Evolutionary conservation across 1,284 basidiomycete genomes (phyloP).

Genomic region (Salmacisia buchloeana): DNA sequence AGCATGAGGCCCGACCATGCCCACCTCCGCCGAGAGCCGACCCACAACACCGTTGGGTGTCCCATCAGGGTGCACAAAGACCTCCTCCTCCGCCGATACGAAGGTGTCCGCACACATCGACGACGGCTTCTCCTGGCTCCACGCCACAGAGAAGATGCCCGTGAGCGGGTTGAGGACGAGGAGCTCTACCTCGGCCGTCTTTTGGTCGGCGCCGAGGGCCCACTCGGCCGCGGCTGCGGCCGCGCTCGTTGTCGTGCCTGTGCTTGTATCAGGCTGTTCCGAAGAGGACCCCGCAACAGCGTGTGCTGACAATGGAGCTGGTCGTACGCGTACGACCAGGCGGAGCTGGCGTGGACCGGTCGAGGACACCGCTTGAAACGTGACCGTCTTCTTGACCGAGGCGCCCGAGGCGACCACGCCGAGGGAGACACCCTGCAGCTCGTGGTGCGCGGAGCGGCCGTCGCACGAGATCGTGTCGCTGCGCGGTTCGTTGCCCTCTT

Average conservation of each 20-base stretch:
- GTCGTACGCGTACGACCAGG: not conserved
- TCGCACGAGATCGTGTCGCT: not conserved
- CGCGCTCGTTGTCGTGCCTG: too few species aligned
- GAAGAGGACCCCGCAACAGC: too few species aligned
- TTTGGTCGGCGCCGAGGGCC: not conserved
- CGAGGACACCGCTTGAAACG: not conserved
- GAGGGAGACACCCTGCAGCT: not conserved
- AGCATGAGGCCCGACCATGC: not conserved
- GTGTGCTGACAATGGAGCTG: too few species aligned
- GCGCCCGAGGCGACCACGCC: not conserved
- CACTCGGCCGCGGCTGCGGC: too few species aligned
- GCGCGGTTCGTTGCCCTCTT: not conserved
- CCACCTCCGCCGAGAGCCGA: not conserved
- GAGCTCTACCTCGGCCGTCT: not conserved
- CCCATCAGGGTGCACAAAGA: constrained; percentile 2
- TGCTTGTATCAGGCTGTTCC: too few species aligned
- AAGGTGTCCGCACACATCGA: not conserved
- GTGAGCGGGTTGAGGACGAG: not conserved
- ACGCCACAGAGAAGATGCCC: not conserved
- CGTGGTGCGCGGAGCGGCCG: not conserved
- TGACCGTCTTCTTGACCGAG: not conserved
- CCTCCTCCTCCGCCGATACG: constrained; percentile 5
- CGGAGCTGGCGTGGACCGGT: not conserved
- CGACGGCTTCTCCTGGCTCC: not conserved
- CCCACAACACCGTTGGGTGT: not conserved